Evolutionary conservation across 805 yeast species (phyloP).

Genomic region (Nakazawaea holstii): DNA sequence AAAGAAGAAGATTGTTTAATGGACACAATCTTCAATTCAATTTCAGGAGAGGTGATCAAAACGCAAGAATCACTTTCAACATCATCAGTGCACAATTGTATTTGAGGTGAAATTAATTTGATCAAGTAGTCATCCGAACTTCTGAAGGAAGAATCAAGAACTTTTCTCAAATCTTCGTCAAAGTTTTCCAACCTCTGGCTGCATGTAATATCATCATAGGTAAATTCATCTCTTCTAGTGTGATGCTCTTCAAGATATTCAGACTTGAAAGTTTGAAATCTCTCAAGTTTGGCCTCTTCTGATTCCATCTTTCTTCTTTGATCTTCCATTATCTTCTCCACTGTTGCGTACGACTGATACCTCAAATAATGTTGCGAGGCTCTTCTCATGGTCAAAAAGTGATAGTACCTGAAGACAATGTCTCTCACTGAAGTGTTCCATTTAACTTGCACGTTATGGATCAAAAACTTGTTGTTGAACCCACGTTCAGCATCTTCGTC

Average conservation of each 20-base stretch:
- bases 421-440: conserved; percentile 76
- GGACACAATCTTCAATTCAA: conserved; percentile 64
- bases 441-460: conserved; percentile 67
- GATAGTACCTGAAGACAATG: conserved; percentile 53
- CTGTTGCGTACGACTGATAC: conserved; percentile 42
- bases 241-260: conserved; percentile 18
- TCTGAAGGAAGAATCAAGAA: conserved; percentile 31
- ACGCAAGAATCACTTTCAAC: conserved; percentile 50
- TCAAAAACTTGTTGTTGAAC: conserved; percentile 64
- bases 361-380: conserved; percentile 38
- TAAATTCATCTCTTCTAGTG: conserved; percentile 4
- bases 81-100: conserved; percentile 56
- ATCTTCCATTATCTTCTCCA: conserved; percentile 43
- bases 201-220: conserved; percentile 10
- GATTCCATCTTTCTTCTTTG: conserved; percentile 14
- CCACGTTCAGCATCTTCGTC: conserved; percentile 8
- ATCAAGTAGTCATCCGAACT: conserved; percentile 55
- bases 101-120: conserved; percentile 74
- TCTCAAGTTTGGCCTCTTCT: background rate
- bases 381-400: conserved; percentile 38
- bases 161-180: conserved; percentile 43
- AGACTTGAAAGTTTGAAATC: conserved; percentile 10
- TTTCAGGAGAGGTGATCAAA: conserved; percentile 66
- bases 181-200: conserved; percentile 39
- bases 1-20: conserved; percentile 40